A percentile compares a stretch with the other conserved stretches of the same genome.
These are phyloP conservation scores for Yamadazyma epiphylla DNA, from an alignment of 1,139 yeast species.

Conservation along the genomic window DNA sequence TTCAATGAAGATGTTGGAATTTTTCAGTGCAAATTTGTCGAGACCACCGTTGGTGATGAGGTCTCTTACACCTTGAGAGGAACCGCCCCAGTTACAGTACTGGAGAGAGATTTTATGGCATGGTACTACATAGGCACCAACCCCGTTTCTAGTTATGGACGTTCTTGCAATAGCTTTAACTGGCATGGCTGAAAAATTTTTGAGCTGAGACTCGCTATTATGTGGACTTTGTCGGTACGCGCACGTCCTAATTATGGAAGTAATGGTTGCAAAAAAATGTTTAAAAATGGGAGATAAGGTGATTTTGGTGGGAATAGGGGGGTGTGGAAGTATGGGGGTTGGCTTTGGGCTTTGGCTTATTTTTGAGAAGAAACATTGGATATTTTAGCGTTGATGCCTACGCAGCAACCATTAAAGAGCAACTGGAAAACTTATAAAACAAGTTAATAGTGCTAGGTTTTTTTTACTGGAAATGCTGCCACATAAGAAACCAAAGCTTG, in stretches of 20 bases:
- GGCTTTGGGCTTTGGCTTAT: no score
- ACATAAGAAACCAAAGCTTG: constrained; percentile 12
- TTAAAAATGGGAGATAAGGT: no score
- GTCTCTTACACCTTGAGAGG: constrained; percentile 79
- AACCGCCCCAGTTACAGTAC: constrained; percentile 94
- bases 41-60: constrained; percentile 56
- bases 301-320: no score
- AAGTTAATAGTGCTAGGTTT: not conserved
- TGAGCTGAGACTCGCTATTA: no score
- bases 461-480: constrained; percentile 4
- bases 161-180: constrained; percentile 50
- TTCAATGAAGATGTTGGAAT: constrained; percentile 70
- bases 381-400: not conserved
- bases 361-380: not conserved
- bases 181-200: no score
- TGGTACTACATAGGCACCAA: constrained; percentile 73
- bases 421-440: not conserved
- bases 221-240: no score
- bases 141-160: constrained; percentile 70
- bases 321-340: no score
- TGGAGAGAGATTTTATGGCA: constrained; percentile 71
- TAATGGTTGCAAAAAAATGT: no score
- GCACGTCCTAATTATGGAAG: no score
- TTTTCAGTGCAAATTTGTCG: constrained; percentile 50
- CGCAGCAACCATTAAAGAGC: constrained; percentile 1